Evolutionary conservation across 140 eudicot species (phyloP).

Genomic region (Oenanthe javanica): DNA sequence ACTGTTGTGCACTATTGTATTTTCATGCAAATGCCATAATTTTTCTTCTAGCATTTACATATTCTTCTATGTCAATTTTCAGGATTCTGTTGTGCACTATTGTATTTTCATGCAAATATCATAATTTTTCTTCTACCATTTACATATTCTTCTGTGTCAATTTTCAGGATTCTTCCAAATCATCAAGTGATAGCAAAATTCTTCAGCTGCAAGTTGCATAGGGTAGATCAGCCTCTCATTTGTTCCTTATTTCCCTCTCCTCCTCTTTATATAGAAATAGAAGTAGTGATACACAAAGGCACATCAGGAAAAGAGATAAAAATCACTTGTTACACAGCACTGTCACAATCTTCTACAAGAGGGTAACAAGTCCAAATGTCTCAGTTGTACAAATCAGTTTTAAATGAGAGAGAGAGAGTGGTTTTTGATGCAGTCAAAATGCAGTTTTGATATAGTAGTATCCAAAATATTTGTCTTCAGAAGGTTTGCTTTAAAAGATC

Average conservation of each 20-base stretch:
- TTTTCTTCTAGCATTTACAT: neutral
- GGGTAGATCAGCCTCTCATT: constrained; percentile 1
- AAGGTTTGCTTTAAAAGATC: too few relatives aligned
- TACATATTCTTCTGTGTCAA: neutral
- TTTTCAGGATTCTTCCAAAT: constrained; percentile 3
- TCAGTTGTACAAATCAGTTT: neutral
- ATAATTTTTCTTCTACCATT: neutral
- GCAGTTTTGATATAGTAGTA: neutral
- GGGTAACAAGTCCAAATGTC: neutral
- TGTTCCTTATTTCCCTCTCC: neutral
- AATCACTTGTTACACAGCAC: neutral
- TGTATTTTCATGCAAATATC: neutral
- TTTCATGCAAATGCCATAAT: neutral
- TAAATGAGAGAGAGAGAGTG: neutral
- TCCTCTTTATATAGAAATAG: neutral
- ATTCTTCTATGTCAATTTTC: neutral
- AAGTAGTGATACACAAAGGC: neutral
- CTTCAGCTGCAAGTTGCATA: neutral
- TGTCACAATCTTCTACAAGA: neutral
- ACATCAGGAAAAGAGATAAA: neutral
- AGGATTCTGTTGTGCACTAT: too few relatives aligned
- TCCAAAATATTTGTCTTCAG: too few relatives aligned
- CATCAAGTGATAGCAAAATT: constrained; percentile 11
- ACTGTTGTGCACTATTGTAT: too few relatives aligned
- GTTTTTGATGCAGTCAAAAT: neutral